Percentiles rank a stretch among this genome's conserved stretches.
Conservation (phyloP, 139 green algal species). For the Closterium sp. region DNA sequence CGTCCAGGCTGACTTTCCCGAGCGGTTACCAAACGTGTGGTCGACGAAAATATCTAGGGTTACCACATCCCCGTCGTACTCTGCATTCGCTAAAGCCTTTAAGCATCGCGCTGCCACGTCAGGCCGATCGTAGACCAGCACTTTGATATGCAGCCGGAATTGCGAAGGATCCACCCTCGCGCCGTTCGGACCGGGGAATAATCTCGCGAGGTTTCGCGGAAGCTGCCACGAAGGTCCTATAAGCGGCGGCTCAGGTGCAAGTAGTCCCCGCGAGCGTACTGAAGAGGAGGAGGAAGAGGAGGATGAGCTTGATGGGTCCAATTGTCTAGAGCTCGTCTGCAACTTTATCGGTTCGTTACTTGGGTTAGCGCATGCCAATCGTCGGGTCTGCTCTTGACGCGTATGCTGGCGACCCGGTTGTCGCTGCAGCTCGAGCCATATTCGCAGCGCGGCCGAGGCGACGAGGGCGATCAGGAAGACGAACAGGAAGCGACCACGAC, state of each 20-base stretch:
- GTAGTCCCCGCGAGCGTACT: neutral
- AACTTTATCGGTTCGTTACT: neutral
- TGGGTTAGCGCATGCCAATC: neutral
- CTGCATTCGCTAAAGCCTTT: neutral
- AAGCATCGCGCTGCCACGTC: constrained; percentile 21
- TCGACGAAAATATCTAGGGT: constrained; percentile 39
- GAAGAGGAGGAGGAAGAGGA: neutral
- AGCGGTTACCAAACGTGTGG: constrained; percentile 4
- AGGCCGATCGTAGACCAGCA: constrained; percentile 5
- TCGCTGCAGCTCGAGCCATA: neutral
- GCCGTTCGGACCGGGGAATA: neutral
- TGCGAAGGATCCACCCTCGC: constrained; percentile 2
- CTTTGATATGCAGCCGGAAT: constrained; percentile 33
- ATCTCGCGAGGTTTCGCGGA: neutral
- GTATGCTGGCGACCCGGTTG: neutral
- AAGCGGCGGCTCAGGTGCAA: neutral
- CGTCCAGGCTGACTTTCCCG: constrained; percentile 5
- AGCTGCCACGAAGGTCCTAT: neutral
- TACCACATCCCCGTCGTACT: constrained; percentile 22
- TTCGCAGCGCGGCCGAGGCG: neutral
- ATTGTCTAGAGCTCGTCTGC: neutral
- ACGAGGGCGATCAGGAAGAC: neutral
- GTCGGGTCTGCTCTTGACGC: neutral
- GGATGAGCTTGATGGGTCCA: neutral
- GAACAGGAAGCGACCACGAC: neutral